phyloP scores from a whole-genome alignment of 805 yeast species.

The Lachancea meyersii region DNA sequence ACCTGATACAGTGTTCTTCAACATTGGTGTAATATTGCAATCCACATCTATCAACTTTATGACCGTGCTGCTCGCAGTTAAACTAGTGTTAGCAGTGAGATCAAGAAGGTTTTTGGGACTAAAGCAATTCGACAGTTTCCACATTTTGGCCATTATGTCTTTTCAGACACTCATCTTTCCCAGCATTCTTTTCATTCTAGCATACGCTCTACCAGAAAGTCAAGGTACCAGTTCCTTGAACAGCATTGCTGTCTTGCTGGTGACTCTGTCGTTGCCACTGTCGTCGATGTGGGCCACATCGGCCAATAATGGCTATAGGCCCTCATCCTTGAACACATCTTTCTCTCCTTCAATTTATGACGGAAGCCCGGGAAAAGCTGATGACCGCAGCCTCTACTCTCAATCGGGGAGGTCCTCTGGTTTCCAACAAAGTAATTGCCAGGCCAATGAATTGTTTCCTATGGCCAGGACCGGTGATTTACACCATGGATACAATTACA shows the following conservation, averaged over 20 bases:
- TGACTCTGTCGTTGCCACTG: slow-evolving; percentile 70
- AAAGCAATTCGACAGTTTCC: slow-evolving; percentile 76
- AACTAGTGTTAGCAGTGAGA: slow-evolving; percentile 61
- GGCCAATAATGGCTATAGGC: slow-evolving; percentile 43
- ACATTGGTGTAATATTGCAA: slow-evolving; percentile 56
- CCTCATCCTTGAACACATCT: slow-evolving; percentile 34
- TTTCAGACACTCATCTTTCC: slow-evolving; percentile 80
- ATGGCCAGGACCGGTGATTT: not conserved
- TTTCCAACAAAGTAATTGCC: slow-evolving; percentile 8
- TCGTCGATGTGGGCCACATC: slow-evolving; percentile 87
- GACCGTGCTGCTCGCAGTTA: slow-evolving; percentile 54
- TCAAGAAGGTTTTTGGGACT: slow-evolving; percentile 73
- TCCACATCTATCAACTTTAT: slow-evolving; percentile 61
- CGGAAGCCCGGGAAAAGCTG: slow-evolving; percentile 18
- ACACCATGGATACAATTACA: not conserved
- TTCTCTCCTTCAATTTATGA: slow-evolving; percentile 12
- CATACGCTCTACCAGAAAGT: slow-evolving; percentile 37
- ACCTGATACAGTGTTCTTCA: slow-evolving; percentile 38
- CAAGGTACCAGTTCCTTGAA: slow-evolving; percentile 37
- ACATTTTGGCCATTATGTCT: slow-evolving; percentile 72
- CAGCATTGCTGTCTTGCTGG: slow-evolving; percentile 53
- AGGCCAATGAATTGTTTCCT: slow-evolving; percentile 14
- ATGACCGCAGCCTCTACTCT: slow-evolving; percentile 12
- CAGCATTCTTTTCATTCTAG: slow-evolving; percentile 55
- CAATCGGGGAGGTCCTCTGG: slow-evolving; percentile 13